These are phyloP conservation scores for Bauhinia variegata DNA, from an alignment of 306 rosid species.

Conservation along the genomic window DNA sequence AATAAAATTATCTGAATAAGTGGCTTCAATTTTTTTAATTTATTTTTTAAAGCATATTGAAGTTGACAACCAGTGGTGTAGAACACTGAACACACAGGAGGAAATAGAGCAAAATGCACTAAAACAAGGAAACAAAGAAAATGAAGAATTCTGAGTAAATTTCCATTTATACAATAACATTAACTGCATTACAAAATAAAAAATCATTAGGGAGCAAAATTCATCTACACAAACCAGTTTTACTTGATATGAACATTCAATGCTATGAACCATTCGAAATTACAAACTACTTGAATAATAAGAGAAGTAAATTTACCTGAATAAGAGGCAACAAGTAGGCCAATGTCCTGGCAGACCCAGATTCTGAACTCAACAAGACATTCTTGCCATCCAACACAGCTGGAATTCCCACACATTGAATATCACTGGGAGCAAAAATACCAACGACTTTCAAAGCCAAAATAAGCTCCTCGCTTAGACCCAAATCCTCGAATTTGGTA, in stretches of 20 bases:
- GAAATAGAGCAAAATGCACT: conserved; percentile 4
- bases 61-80: neutral
- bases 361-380: conserved; percentile 73
- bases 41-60: neutral
- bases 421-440: conserved; percentile 70
- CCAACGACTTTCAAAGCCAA: conserved; percentile 63
- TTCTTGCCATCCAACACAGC: conserved; percentile 72
- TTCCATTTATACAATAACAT: no score
- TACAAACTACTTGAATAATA: neutral
- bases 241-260: neutral
- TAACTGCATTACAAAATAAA: no score
- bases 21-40: neutral
- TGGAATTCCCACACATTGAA: conserved; percentile 73
- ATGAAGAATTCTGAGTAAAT: no score
- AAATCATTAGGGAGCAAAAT: neutral
- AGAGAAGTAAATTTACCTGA: conserved; percentile 56
- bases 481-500: conserved; percentile 58
- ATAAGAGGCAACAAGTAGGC: conserved; percentile 88
- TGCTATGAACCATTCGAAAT: conserved; percentile 1
- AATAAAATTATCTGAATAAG: conserved; percentile 11
- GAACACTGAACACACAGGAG: neutral
- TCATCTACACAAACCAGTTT: neutral
- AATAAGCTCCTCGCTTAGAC: conserved; percentile 65
- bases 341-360: conserved; percentile 72
- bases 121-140: neutral